Conservation (phyloP, 441 rosid species). For the Erodium moschatum region DNA sequence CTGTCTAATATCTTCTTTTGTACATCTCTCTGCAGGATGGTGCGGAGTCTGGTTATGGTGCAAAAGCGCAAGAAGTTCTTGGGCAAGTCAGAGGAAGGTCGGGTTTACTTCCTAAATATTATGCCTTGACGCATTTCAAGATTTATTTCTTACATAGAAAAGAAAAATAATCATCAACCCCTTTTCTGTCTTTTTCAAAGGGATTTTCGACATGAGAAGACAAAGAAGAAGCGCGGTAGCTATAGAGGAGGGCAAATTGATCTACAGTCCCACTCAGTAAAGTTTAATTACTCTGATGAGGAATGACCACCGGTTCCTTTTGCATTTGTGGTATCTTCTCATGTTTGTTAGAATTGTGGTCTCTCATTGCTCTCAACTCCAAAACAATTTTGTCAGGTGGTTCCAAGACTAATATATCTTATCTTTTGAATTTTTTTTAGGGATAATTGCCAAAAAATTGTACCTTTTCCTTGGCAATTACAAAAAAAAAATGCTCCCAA, state of each 20-base stretch:
- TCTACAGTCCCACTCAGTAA: conserved; percentile 65
- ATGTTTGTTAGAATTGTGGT: not conserved
- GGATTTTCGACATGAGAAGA: conserved; percentile 92
- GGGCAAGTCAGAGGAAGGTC: conserved; percentile 97
- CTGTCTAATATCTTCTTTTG: not conserved
- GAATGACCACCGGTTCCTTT: conserved; percentile 30
- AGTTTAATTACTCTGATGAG: conserved; percentile 75
- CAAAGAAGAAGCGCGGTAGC: conserved; percentile 89
- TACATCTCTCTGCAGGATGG: conserved; percentile 43
- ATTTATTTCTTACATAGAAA: too few relatives aligned
- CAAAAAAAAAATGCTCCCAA: too few relatives aligned
- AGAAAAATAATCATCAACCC: too few relatives aligned
- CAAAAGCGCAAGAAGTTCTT: conserved; percentile 85
- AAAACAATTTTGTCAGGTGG: not conserved
- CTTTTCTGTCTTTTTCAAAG: conserved; percentile 21
- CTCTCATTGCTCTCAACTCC: not conserved
- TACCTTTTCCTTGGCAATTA: too few relatives aligned
- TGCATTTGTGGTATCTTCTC: too few relatives aligned
- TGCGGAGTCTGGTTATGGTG: conserved; percentile 84
- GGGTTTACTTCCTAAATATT: not conserved
- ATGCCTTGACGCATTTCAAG: not conserved
- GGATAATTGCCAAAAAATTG: too few relatives aligned
- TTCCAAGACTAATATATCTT: not conserved
- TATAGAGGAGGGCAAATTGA: conserved; percentile 95
- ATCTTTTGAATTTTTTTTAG: too few relatives aligned